These are phyloP conservation scores for Ceratobasidium sp. DNA, from an alignment of 1,284 basidiomycete species.

Conservation along the genomic window DNA sequence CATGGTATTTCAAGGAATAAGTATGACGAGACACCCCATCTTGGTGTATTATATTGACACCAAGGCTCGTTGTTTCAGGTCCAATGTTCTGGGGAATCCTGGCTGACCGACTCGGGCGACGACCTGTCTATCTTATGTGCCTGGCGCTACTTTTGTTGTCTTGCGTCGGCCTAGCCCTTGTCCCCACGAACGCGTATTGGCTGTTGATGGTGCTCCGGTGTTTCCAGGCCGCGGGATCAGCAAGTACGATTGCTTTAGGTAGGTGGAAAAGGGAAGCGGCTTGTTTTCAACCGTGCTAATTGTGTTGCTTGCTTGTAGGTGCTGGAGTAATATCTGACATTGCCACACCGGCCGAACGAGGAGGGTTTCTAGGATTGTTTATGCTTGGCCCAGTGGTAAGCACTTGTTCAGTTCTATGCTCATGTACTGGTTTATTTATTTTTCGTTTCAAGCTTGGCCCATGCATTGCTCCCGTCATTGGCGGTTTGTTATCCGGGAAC, in stretches of 20 bases:
- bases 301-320: conserved; percentile 52
- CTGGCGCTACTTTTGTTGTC: conserved; percentile 64
- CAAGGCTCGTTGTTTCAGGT: conserved; percentile 55
- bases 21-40: conserved; percentile 56
- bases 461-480: conserved; percentile 50
- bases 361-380: conserved; percentile 65
- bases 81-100: conserved; percentile 72
- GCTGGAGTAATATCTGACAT: conserved; percentile 70
- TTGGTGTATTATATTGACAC: conserved; percentile 26
- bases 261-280: conserved; percentile 2
- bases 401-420: neutral
- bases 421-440: neutral
- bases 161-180: conserved; percentile 70
- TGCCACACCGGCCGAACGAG: conserved; percentile 63
- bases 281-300: neutral
- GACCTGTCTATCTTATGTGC: conserved; percentile 66
- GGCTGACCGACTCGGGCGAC: conserved; percentile 66
- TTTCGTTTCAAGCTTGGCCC: conserved; percentile 34
- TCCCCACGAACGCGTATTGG: conserved; percentile 68
- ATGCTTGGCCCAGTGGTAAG: conserved; percentile 52
- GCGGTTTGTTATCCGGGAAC: conserved; percentile 49
- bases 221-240: conserved; percentile 68
- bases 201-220: conserved; percentile 70
- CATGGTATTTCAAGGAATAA: conserved; percentile 78
- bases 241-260: conserved; percentile 69